Percentiles rank a stretch among this genome's conserved stretches.
Evolutionary conservation across 2,329 filamentous ascomycete species (phyloP).

Genomic region (Grosmannia serpens): DNA sequence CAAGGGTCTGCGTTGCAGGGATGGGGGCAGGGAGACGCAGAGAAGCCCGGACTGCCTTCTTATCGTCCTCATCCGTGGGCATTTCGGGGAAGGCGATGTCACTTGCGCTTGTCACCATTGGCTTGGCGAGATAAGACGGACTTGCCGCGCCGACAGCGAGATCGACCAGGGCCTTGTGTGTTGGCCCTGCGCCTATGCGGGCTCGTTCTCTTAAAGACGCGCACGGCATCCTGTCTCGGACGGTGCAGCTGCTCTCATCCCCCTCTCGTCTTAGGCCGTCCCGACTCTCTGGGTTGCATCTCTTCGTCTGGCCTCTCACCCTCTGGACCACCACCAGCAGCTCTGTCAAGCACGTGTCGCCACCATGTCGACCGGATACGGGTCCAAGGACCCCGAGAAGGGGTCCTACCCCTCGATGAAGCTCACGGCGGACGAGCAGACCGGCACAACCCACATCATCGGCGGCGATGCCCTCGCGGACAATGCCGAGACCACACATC

Average conservation of each 20-base stretch:
- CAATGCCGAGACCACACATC: slow-evolving; percentile 1
- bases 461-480: neutral
- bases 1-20: neutral
- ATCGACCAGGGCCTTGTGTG: no score
- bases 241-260: neutral
- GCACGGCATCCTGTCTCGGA: no score
- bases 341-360: neutral
- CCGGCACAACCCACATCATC: neutral
- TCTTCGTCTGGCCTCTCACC: no score
- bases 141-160: neutral
- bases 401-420: neutral
- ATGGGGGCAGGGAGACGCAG: neutral
- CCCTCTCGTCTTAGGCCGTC: neutral
- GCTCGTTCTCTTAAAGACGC: neutral
- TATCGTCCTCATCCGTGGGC: neutral
- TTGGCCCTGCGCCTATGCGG: no score
- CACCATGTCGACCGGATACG: neutral
- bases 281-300: neutral
- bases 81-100: neutral
- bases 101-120: neutral
- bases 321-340: no score
- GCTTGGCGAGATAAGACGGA: neutral
- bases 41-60: neutral
- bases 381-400: neutral
- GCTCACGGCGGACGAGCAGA: neutral